Base-by-base conservation (phyloP, 345 rosid species). In the Eucalyptus pauciflora region DNA sequence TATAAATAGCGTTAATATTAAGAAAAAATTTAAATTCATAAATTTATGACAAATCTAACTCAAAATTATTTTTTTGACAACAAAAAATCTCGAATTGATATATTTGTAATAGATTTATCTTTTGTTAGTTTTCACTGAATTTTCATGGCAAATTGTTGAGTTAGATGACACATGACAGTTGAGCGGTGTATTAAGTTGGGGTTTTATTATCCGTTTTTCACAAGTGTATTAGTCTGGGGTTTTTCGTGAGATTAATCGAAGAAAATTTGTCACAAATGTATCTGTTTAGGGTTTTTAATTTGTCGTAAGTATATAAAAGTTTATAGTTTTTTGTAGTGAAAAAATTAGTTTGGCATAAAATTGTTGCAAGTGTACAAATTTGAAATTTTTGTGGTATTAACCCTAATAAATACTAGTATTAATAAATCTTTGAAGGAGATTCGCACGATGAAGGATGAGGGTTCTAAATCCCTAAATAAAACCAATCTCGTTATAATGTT, bases 201-300 rank as follows among this genome's bases (percentile, higher is more conserved):
- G 10, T 52, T 18, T 52, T 52, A 52, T 7, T 17, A 7, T 52
- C 2, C 0, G 0, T 52, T 52, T 52, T 52, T 52, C 0, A 18
- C 1, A 18, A 52, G 2, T 52, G 0, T 18, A 18, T 0, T 0
- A 52, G 0, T 52, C 17, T 1, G 2, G 4, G 1, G 0, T 17
- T 52, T 51, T 52, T 52, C 4, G 0, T 52, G 0, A 52, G 0
- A 17, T 52, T 52, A 52, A 52, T 17, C 9, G 24, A 52, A 51
- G 2, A 17, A 51, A 52, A 17, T 17, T 52, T 17, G 2, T 52
- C 24, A 3, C 1, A 1, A 3, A 3, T 1, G 1, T 17, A 51
- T 2, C 1, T 0, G 9, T 52, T 17, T 52, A 52, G 1, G 9
- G 4, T 52, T 52, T 52, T 18, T 52, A 7, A 18, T 7, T 18